These are phyloP conservation scores for Ceratobasidium sp. DNA, from an alignment of 1,284 basidiomycete species.

Conservation along the genomic window DNA sequence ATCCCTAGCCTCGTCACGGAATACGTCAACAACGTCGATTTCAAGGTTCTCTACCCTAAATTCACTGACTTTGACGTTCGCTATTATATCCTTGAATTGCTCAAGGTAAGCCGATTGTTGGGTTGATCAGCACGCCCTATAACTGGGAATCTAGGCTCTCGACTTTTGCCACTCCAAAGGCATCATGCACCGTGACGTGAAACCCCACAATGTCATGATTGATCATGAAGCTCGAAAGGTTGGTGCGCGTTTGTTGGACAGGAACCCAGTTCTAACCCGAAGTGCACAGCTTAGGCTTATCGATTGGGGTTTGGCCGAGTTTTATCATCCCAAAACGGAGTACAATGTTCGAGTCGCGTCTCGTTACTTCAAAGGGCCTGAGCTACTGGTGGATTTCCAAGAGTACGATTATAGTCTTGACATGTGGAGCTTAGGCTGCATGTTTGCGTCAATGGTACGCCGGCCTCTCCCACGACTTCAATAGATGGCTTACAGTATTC, in stretches of 20 bases:
- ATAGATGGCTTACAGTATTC: conserved; percentile 3
- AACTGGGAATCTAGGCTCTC: conserved; percentile 66
- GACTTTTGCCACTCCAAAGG: conserved; percentile 99
- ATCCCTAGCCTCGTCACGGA: conserved; percentile 98
- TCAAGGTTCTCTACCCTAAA: conserved; percentile 95
- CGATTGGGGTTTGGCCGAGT: conserved; percentile 99
- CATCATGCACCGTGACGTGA: conserved; percentile 99
- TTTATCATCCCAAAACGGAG: conserved; percentile 97
- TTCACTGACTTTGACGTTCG: conserved; percentile 96
- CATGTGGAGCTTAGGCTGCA: conserved; percentile 99
- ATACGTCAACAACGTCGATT: conserved; percentile 98
- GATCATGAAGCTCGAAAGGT: conserved; percentile 97
- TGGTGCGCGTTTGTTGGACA: conserved; percentile 42
- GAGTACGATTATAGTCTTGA: conserved; percentile 97
- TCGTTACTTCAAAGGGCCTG: conserved; percentile 98
- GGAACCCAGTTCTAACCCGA: neutral
- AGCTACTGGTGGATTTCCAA: conserved; percentile 96
- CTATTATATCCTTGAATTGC: conserved; percentile 95
- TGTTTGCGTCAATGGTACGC: conserved; percentile 97
- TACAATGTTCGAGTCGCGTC: conserved; percentile 98
- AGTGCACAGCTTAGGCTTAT: conserved; percentile 81
- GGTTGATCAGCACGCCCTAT: conserved; percentile 1
- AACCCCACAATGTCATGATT: conserved; percentile 99
- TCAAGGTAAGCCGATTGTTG: conserved; percentile 68
- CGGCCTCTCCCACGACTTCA: neutral